Evolutionary conservation across 176 grass and related monocot species (phyloP).

Genomic region (Eragrostis nindensis): DNA sequence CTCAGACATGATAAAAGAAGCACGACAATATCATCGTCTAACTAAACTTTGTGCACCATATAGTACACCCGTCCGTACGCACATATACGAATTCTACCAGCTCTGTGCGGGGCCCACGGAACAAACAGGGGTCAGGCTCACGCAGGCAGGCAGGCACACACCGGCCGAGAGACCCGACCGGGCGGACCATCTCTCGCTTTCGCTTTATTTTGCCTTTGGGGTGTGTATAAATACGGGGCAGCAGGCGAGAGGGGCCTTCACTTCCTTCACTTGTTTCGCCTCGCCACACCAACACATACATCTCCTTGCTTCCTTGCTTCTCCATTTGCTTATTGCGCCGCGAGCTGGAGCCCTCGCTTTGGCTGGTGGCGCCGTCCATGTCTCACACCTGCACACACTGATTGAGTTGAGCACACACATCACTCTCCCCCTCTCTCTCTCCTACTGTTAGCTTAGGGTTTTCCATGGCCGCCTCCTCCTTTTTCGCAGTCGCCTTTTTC

Average conservation of each 20-base stretch:
- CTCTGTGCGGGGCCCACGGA: not conserved
- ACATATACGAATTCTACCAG: slow-evolving; percentile 23
- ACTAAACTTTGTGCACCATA: not conserved
- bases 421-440: slow-evolving; percentile 4
- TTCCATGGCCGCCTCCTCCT: slow-evolving; percentile 24
- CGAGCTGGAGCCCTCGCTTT: slow-evolving; percentile 45
- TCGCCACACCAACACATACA: too few relatives aligned
- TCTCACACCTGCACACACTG: slow-evolving; percentile 28
- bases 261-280: not conserved
- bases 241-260: slow-evolving; percentile 39
- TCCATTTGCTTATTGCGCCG: not conserved
- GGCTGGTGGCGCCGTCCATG: slow-evolving; percentile 35
- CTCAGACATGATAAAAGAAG: too few relatives aligned
- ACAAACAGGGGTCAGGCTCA: slow-evolving; percentile 30
- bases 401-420: not conserved
- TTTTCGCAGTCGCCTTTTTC: slow-evolving; percentile 45
- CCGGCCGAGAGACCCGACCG: not conserved
- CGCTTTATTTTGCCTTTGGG: slow-evolving; percentile 37
- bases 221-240: slow-evolving; percentile 63
- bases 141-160: slow-evolving; percentile 1
- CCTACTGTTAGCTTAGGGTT: slow-evolving; percentile 59
- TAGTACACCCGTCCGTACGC: not conserved
- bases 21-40: not conserved
- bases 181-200: slow-evolving; percentile 36
- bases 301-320: too few relatives aligned